These are phyloP conservation scores for Cyclotella choctawhatcheeana DNA, from an alignment of 108 stramenopile species.

Conservation along the genomic window DNA sequence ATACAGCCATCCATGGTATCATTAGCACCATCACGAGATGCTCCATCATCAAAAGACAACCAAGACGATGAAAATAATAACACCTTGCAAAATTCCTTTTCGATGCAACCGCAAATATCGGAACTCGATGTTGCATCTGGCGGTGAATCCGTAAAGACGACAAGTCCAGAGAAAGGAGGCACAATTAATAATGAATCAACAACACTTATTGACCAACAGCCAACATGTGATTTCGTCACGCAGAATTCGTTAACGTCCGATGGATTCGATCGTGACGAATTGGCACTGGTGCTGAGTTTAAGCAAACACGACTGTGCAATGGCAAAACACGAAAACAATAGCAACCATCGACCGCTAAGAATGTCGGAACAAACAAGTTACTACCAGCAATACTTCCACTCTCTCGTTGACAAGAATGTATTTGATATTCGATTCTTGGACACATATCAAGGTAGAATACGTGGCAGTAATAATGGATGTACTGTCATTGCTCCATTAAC, in stretches of 20 bases:
- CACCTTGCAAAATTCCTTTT: no score
- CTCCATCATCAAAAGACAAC: no score
- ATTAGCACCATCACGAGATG: no score
- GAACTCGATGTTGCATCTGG: no score
- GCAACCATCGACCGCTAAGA: no score
- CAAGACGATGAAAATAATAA: no score
- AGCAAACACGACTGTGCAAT: slow-evolving; percentile 13
- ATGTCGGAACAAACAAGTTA: slow-evolving; percentile 28
- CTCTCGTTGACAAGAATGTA: slow-evolving; percentile 29
- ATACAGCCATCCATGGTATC: no score
- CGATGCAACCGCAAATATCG: no score
- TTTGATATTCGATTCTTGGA: slow-evolving; percentile 57
- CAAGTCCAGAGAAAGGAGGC: no score
- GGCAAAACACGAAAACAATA: slow-evolving; percentile 11
- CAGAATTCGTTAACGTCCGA: background rate
- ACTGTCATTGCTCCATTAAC: slow-evolving; percentile 75
- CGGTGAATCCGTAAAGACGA: no score
- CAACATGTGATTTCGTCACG: background rate
- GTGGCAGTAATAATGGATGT: slow-evolving; percentile 69
- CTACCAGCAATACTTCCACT: slow-evolving; percentile 61
- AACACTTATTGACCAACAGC: background rate
- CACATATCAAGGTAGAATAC: slow-evolving; percentile 79
- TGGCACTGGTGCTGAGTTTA: slow-evolving; percentile 58
- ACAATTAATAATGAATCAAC: no score
- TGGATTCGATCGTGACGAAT: slow-evolving; percentile 35